Conservation (phyloP, 2,329 filamentous ascomycete species). For the Xylaria sp. region DNA sequence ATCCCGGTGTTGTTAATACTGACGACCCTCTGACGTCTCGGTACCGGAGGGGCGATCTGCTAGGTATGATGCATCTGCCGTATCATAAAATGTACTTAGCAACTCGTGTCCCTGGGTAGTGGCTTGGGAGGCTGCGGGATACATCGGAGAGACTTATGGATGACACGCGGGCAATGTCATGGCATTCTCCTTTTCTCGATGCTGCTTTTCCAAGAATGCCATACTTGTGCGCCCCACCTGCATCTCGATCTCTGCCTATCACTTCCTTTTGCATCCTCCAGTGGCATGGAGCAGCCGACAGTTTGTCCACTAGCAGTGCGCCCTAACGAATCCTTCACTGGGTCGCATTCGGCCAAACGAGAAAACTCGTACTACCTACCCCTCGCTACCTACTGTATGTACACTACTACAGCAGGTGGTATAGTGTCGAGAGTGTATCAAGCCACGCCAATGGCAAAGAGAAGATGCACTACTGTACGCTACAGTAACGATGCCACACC, state of each 20-base stretch:
- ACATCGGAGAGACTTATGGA: conserved; percentile 43
- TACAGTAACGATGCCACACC: conserved; percentile 21
- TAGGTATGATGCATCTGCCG: conserved; percentile 5
- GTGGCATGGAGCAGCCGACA: conserved; percentile 31
- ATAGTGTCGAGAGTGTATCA: background rate
- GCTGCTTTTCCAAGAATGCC: conserved; percentile 47
- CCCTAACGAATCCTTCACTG: conserved; percentile 25
- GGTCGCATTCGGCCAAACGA: conserved; percentile 30
- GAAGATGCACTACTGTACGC: background rate
- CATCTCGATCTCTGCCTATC: conserved; percentile 48
- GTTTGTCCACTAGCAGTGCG: conserved; percentile 37
- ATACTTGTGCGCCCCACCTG: conserved; percentile 39
- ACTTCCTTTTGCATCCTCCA: conserved; percentile 36
- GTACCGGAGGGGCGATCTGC: conserved; percentile 8
- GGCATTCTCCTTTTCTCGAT: conserved; percentile 46
- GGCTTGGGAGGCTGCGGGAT: conserved; percentile 34
- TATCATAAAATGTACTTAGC: background rate
- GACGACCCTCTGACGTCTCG: conserved; percentile 25
- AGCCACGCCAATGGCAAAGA: conserved; percentile 16
- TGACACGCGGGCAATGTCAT: conserved; percentile 39
- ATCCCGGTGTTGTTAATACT: background rate
- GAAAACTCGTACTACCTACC: background rate
- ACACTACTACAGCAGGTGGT: too few relatives aligned
- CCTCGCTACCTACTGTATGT: background rate
- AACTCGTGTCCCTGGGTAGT: conserved; percentile 18